Evolutionary conservation across 2,329 filamentous ascomycete species (phyloP).

Genomic region (Xylariales sp.): DNA sequence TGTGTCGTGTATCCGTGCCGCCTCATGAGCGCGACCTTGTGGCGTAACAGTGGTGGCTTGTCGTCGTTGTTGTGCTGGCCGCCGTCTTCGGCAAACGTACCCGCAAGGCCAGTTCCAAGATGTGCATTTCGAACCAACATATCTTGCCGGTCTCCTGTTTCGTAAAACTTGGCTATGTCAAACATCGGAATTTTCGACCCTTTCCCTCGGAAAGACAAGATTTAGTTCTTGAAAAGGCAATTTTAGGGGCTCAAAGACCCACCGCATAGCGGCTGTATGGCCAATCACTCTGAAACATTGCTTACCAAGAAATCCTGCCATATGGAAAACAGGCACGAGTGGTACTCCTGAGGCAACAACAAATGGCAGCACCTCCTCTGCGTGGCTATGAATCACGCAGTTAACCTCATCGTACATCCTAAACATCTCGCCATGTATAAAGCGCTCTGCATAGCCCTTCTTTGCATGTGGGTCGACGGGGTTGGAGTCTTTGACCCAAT

Average conservation of each 20-base stretch:
- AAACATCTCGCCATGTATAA: conserved; percentile 15
- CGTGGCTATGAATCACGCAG: conserved; percentile 13
- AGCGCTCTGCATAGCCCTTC: conserved; percentile 26
- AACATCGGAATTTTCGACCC: conserved; percentile 10
- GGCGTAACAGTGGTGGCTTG: not conserved
- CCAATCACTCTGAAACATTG: not conserved
- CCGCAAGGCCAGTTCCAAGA: conserved; percentile 14
- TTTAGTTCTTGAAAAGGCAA: not conserved
- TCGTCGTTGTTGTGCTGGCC: not conserved
- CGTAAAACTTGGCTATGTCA: conserved; percentile 10
- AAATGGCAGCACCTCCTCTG: conserved; percentile 11
- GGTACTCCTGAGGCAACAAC: conserved; percentile 8
- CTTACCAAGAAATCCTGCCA: conserved; percentile 13
- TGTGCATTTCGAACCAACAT: conserved; percentile 10
- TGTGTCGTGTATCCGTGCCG: conserved; percentile 13
- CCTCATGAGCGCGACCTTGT: conserved; percentile 11
- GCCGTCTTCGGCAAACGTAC: conserved; percentile 4
- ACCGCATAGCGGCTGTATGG: too few relatives aligned
- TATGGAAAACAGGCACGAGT: conserved; percentile 10
- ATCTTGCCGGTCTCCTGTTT: conserved; percentile 8
- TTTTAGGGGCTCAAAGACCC: not conserved
- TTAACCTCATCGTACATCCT: conserved; percentile 10
- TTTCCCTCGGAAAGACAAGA: too few relatives aligned
- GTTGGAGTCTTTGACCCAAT: conserved; percentile 33
- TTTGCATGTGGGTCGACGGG: conserved; percentile 33